Evolutionary conservation across 345 rosid genomes (phyloP).

Genomic region (Dovyalis caffra): DNA sequence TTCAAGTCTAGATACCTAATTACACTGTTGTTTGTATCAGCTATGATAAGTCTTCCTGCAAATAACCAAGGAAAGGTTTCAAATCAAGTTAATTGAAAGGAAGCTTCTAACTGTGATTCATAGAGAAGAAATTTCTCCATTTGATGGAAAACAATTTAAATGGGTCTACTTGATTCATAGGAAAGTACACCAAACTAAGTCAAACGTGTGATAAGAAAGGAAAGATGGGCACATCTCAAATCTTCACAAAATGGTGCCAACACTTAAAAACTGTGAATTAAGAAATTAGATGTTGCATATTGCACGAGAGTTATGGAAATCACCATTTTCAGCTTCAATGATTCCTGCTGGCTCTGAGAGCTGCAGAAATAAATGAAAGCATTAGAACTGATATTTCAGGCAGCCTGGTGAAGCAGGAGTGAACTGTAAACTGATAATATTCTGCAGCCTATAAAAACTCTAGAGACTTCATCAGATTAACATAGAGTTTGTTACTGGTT

Average conservation of each 20-base stretch:
- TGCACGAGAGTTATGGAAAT: conserved; percentile 21
- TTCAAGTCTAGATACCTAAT: conserved; percentile 69
- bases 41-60: conserved; percentile 73
- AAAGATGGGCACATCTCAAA: not conserved
- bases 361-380: conserved; percentile 40
- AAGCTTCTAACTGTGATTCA: no score
- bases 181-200: not conserved
- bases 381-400: conserved; percentile 12
- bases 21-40: conserved; percentile 86
- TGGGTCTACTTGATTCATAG: not conserved
- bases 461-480: not conserved
- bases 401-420: conserved; percentile 1
- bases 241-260: not conserved
- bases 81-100: not conserved
- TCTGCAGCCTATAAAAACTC: not conserved
- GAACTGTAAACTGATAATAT: not conserved
- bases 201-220: not conserved
- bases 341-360: conserved; percentile 96
- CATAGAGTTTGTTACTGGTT: not conserved
- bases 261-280: not conserved
- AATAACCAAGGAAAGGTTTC: conserved; percentile 9
- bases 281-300: not conserved
- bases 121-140: no score
- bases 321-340: conserved; percentile 69
- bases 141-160: not conserved